Evolutionary conservation across 495 filamentous ascomycete genomes (phyloP).

Genomic region (Hyaloscypha hepaticicola): DNA sequence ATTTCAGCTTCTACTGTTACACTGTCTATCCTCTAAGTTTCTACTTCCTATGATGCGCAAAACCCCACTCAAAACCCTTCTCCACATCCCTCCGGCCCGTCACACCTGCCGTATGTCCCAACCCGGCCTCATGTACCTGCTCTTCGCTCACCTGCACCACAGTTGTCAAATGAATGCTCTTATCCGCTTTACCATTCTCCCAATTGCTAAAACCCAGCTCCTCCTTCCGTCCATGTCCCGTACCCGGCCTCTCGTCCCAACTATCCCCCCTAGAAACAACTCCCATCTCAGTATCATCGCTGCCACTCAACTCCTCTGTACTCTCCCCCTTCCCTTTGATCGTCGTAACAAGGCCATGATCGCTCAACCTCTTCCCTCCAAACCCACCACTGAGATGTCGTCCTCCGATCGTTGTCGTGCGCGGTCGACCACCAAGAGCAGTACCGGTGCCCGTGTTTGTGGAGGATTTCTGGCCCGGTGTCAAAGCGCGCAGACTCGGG

Average conservation of each 20-base stretch:
- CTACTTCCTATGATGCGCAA: neutral
- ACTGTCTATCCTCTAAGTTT: no score
- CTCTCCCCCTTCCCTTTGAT: constrained; percentile 23
- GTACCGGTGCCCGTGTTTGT: neutral
- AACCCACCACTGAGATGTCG: constrained; percentile 3
- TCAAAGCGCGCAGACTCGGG: constrained; percentile 11
- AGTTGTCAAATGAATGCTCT: constrained; percentile 17
- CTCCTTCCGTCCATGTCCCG: neutral
- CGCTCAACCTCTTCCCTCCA: constrained; percentile 12
- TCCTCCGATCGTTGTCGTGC: constrained; percentile 6
- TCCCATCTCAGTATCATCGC: constrained; percentile 13
- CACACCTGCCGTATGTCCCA: neutral
- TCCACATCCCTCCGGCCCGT: constrained; percentile 5
- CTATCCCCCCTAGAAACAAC: neutral
- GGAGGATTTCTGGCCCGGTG: constrained; percentile 10
- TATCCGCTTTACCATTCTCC: neutral
- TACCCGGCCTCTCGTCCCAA: constrained; percentile 11
- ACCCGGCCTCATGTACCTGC: constrained; percentile 7
- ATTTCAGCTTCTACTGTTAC: no score
- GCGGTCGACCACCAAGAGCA: neutral
- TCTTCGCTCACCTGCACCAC: constrained; percentile 21
- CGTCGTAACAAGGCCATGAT: constrained; percentile 8
- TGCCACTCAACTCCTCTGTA: constrained; percentile 15
- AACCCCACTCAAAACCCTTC: constrained; percentile 6
- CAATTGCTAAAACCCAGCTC: neutral